Base-by-base conservation (phyloP, 441 rosid genomes). In the Mallotus japonicus region DNA sequence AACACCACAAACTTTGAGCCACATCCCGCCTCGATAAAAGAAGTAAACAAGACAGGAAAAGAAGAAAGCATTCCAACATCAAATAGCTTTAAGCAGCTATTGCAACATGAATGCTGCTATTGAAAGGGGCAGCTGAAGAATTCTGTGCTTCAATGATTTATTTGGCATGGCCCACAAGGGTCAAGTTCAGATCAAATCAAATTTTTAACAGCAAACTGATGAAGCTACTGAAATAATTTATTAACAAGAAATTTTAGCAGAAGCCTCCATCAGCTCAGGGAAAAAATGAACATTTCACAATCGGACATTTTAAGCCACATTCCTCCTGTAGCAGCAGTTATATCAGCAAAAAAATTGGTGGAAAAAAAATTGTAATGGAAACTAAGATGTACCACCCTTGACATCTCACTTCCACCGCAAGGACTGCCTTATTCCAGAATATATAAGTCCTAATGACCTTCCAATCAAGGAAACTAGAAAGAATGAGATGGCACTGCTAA, bases 341-440 rank as follows among this genome's bases (percentile, higher is more conserved):
- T 19, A 46, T 61, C 80, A 73, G 66, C 67, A 62, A 51, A 34
- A 53, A 22, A 24, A 28, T 28, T 50, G 44, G 20, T 68, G 57
- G 65, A 44, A 37, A 55, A 73, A 83, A 78, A 75, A 42, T 74
- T 49, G 75, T 47, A 62, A 53, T 28, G 20, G 64, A 67, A 62
- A 53, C 56, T 55, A 53, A 76, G 72, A 63, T n/a, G 69, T 71
- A 76, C 71, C 70, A 76, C 71, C 70, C 60, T 62, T 65, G 68
- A 73, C 65, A 75, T 47, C 81, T 88, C 85, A 91, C 82, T 91
- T 95, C 97, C 97, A 92, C 67, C 88, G 75, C 61, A 91, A 85
- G 61, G 99, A 87, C 83, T 92, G 97, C 82, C 99, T 86, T 71
- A 95, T 90, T 71, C 98, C 97, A 6, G 97, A 89, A 77, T 90